Evolutionary conservation across 2,329 filamentous ascomycete species (phyloP), one percentile per base, ranked within the genome.

Genomic region (Aureobasidium uvarum): DNA sequence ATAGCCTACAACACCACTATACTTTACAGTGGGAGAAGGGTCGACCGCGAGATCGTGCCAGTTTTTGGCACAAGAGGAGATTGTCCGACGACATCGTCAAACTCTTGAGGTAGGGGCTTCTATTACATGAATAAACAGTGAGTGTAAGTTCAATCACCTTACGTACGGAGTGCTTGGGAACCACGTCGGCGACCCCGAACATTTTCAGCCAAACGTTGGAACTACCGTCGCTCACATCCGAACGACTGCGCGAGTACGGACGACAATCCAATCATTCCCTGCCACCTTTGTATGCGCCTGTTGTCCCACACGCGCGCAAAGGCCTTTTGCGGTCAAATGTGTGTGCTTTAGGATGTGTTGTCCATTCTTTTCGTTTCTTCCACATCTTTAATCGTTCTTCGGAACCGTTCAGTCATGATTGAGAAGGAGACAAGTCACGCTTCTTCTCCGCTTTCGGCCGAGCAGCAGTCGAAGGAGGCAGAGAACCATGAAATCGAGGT

Each of bases 201-300:
- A 25, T 45, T 39, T 23, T 31, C 20, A 31, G 43, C 28, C 43
- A 16, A 28, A 43, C 56, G 56, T 60, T 48, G 20, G 14, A 62
- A 39, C 58, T 51, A 20, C 58, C 58, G 58, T 62, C 45, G 58
- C 10, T 33, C 45, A 28, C 10, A 10, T 39, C 58, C 33, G 58
- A 28, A 48, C 28, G 14, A 46, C 28, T 1, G 33, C 33, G 33
- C 33, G 33, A 31, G 38, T 25, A 3, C 28, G 16, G 28, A 20
- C 28, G 18, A 20, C 31, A 62, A 20, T 41, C 58, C 58, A 62
- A 51, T 62, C 58, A 62, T 20, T n/a, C 25, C 58, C 58, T 50
- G 58, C 58, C 45, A 50, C 45, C 45, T 39, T 36, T 23, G 58
- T 45, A 7, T 20, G 58, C 58, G 20, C 25, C 45, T 51, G 58